Evolutionary conservation across 345 rosid genomes (phyloP), one percentile per base, ranked within the genome.

Genomic region (Angophora floribunda): DNA sequence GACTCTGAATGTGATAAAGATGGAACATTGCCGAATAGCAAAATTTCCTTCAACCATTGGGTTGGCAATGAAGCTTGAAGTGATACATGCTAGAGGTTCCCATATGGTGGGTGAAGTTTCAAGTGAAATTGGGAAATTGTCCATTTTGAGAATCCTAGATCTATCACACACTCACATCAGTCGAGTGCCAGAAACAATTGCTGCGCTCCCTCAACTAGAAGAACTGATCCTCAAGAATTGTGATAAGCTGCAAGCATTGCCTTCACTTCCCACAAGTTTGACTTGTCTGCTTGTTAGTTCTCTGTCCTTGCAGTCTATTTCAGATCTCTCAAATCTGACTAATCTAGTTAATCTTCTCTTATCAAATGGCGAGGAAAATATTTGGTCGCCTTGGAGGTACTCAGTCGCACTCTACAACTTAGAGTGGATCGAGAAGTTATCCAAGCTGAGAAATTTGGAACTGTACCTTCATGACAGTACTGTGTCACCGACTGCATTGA

Each of bases 321-420:
- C 59, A 26, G 32, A 75, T 51, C 78, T 87, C 63, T 75, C 88
- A 59, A 86, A 86, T 8, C 53, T 86, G 7, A 78, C 49, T 50
- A 61, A 45, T 49, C 44, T 86, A 52, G 70, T 4, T 13, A 2
- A 19, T 14, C 36, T 87, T 53, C 17, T 15, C 45, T 70, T 87
- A 13, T 65, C 51, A 3, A 6, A 28, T 63, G 17, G 17, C 36
- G 0, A 9, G 8, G 59, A 55, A 7, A 7, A 61, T 13, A 2
- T 1, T 5, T 28, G 0, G 26, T 13, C 4, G 0, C 2, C 17
- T 61, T 63, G 8, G 0, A 3, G 4, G 0, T 2, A 13, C 41
- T 3, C 4, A 14, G 0, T 1, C 19, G 9, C 0, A 30, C 6
- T 1, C 19, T 65, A 14, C 14, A 30, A 30, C 3, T 14, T 65